Conservation (phyloP, 140 eudicot species). For the Cichorium intybus region DNA sequence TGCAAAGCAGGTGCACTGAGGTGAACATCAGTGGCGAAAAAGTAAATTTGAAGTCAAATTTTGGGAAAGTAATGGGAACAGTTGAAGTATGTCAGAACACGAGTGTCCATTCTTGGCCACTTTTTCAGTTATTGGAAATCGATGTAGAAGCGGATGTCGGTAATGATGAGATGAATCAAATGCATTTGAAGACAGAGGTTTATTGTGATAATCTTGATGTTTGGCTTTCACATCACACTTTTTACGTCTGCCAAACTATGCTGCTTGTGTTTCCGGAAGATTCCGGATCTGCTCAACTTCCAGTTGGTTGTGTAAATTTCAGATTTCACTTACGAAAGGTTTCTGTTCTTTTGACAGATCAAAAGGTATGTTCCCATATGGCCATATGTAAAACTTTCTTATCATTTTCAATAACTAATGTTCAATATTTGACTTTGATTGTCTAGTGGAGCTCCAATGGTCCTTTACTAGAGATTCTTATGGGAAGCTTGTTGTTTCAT, state of each 20-base stretch:
- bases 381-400: background rate
- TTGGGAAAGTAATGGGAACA: slow-evolving; percentile 55
- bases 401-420: background rate
- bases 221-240: slow-evolving; percentile 66
- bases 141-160: slow-evolving; percentile 48
- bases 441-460: slow-evolving; percentile 83
- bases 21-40: slow-evolving; percentile 38
- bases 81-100: slow-evolving; percentile 48
- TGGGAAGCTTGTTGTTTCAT: slow-evolving; percentile 46
- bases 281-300: slow-evolving; percentile 36
- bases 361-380: slow-evolving; percentile 52
- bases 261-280: slow-evolving; percentile 45
- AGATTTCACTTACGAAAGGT: slow-evolving; percentile 49
- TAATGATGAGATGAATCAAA: slow-evolving; percentile 24
- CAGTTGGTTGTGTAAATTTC: slow-evolving; percentile 38
- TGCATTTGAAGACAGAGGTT: slow-evolving; percentile 41
- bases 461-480: slow-evolving; percentile 66
- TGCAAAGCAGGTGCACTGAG: slow-evolving; percentile 53
- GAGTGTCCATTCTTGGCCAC: slow-evolving; percentile 55
- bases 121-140: slow-evolving; percentile 63
- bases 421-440: slow-evolving; percentile 4
- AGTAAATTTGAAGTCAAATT: slow-evolving; percentile 36
- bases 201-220: slow-evolving; percentile 59
- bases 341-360: slow-evolving; percentile 78
- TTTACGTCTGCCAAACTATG: slow-evolving; percentile 50